phyloP scores from a whole-genome alignment of 75 land plant genomes.

The Picea sitchensis region DNA sequence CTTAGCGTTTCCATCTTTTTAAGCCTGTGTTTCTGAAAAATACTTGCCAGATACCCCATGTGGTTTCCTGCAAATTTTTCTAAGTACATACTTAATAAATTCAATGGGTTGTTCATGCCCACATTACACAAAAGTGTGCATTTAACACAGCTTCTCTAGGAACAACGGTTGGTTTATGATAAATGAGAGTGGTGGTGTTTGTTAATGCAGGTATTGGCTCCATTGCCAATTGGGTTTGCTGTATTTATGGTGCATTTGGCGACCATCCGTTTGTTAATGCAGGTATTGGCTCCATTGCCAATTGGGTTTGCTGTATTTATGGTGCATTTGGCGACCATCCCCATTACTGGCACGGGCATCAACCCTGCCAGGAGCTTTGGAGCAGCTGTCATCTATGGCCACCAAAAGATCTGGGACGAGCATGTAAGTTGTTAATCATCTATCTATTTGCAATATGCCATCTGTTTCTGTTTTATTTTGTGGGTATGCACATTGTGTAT shows the following conservation, averaged over 20 bases:
- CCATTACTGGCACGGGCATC: slow-evolving; percentile 48
- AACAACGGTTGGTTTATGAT: too few relatives aligned
- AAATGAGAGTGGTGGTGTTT: too few relatives aligned
- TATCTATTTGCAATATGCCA: neutral
- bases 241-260: slow-evolving; percentile 50
- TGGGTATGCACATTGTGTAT: neutral
- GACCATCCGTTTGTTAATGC: slow-evolving; percentile 22
- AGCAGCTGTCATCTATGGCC: slow-evolving; percentile 33
- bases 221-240: slow-evolving; percentile 45
- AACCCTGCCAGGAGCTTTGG: slow-evolving; percentile 49
- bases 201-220: slow-evolving; percentile 34
- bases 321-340: slow-evolving; percentile 49
- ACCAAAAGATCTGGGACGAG: slow-evolving; percentile 24
- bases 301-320: slow-evolving; percentile 49
- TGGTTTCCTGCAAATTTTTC: too few relatives aligned
- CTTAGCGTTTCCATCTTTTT: too few relatives aligned
- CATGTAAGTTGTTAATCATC: slow-evolving; percentile 21
- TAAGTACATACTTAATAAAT: too few relatives aligned
- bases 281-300: slow-evolving; percentile 45
- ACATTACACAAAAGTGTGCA: too few relatives aligned
- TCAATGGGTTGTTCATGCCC: too few relatives aligned
- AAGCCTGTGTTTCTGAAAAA: too few relatives aligned
- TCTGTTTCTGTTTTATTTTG: neutral
- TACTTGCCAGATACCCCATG: too few relatives aligned
- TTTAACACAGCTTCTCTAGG: too few relatives aligned